These are phyloP conservation scores for Torulaspora globosa DNA, from an alignment of 1,139 yeast genomes.

Conservation along the genomic window DNA sequence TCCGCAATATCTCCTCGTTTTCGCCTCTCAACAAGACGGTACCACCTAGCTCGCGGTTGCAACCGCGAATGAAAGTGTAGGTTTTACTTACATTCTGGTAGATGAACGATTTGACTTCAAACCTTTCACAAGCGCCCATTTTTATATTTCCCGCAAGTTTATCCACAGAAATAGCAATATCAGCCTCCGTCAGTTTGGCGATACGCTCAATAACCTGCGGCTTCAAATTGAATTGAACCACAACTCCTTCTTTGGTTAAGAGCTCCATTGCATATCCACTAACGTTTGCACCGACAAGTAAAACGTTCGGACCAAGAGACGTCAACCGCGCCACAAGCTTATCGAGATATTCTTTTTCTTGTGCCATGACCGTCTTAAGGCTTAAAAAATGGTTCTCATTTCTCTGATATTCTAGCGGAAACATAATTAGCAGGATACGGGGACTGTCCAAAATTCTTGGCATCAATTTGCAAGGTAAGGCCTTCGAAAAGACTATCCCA, in stretches of 20 bases:
- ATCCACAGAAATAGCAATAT: slow-evolving; percentile 66
- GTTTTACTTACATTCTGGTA: slow-evolving; percentile 59
- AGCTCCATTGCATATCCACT: slow-evolving; percentile 77
- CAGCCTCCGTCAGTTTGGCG: slow-evolving; percentile 77
- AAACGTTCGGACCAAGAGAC: slow-evolving; percentile 72
- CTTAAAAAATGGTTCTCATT: slow-evolving; percentile 71
- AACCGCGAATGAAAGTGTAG: slow-evolving; percentile 72
- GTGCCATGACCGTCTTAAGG: slow-evolving; percentile 78
- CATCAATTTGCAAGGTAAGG: slow-evolving; percentile 81
- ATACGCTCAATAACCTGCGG: slow-evolving; percentile 79
- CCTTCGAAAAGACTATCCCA: slow-evolving; percentile 83
- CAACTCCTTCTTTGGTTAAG: slow-evolving; percentile 68
- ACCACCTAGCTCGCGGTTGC: slow-evolving; percentile 70
- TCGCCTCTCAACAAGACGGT: slow-evolving; percentile 82
- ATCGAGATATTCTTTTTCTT: slow-evolving; percentile 78
- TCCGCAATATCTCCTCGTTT: slow-evolving; percentile 52
- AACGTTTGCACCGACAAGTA: slow-evolving; percentile 75
- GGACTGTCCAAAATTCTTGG: slow-evolving; percentile 60
- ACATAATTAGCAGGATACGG: slow-evolving; percentile 73
- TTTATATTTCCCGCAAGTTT: slow-evolving; percentile 54
- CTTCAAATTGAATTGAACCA: slow-evolving; percentile 76
- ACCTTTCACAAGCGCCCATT: slow-evolving; percentile 68
- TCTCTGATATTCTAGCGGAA: slow-evolving; percentile 82
- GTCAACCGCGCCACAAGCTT: slow-evolving; percentile 77
- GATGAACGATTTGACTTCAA: slow-evolving; percentile 66